These are phyloP conservation scores for Podospora pseudoanserina DNA, from an alignment of 495 filamentous ascomycete species.

Conservation along the genomic window DNA sequence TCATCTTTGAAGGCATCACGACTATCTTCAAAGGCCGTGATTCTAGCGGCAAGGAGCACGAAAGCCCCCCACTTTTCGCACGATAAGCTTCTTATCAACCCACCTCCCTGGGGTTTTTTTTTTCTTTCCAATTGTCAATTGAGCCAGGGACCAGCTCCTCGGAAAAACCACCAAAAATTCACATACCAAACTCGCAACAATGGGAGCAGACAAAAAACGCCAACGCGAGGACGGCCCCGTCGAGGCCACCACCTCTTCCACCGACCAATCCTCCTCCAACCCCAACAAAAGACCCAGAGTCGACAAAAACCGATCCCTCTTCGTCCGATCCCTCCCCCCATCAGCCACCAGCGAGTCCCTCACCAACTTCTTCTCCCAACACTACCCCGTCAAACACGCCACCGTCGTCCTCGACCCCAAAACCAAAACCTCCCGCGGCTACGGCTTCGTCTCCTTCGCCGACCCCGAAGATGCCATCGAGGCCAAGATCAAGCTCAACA, in stretches of 20 bases:
- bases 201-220: conserved; percentile 39
- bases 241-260: conserved; percentile 14
- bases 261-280: conserved; percentile 18
- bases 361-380: conserved; percentile 84
- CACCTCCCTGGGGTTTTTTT: conserved; percentile 18
- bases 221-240: conserved; percentile 25
- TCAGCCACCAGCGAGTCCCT: conserved; percentile 77
- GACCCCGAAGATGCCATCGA: conserved; percentile 83
- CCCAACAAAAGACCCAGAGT: conserved; percentile 44
- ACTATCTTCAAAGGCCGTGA: too few relatives aligned
- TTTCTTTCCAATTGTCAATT: conserved; percentile 11
- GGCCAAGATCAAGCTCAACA: conserved; percentile 74
- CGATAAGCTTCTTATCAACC: conserved; percentile 28
- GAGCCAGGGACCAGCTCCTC: conserved; percentile 12
- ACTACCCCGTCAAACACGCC: conserved; percentile 91
- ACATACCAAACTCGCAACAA: conserved; percentile 15
- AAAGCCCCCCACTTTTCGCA: too few relatives aligned
- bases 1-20: too few relatives aligned
- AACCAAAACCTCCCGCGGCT: conserved; percentile 84
- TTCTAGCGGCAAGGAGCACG: too few relatives aligned
- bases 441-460: conserved; percentile 94
- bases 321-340: conserved; percentile 80
- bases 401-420: conserved; percentile 75
- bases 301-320: conserved; percentile 65
- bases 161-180: neutral